Evolutionary conservation across 2,329 filamentous ascomycete species (phyloP).

Genomic region (Nigrograna mackinnonii): DNA sequence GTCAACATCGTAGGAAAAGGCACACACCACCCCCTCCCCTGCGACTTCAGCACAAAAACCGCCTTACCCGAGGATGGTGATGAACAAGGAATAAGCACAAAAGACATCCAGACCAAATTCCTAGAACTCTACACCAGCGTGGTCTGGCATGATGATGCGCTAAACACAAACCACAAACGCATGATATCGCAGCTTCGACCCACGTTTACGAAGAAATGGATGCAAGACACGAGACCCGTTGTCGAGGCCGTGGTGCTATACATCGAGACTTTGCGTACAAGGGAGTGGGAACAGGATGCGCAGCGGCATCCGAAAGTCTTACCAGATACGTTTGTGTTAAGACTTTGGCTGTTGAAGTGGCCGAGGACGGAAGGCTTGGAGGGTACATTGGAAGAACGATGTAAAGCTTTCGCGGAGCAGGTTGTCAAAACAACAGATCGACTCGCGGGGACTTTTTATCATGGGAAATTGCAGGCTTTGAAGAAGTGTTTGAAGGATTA

Average conservation of each 20-base stretch:
- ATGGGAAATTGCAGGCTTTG: slow-evolving; percentile 14
- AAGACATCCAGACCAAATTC: slow-evolving; percentile 15
- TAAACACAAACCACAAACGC: too few relatives aligned
- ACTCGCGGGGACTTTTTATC: slow-evolving; percentile 18
- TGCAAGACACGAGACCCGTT: slow-evolving; percentile 10
- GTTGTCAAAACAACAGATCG: slow-evolving; percentile 14
- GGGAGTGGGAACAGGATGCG: slow-evolving; percentile 23
- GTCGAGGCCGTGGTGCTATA: slow-evolving; percentile 21
- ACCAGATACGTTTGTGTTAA: slow-evolving; percentile 25
- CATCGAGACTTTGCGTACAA: slow-evolving; percentile 20
- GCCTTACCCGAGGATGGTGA: background rate
- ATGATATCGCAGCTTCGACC: too few relatives aligned
- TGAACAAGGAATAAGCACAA: slow-evolving; percentile 12
- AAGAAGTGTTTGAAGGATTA: slow-evolving; percentile 9
- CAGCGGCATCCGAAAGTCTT: slow-evolving; percentile 19
- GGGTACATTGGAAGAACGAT: slow-evolving; percentile 11
- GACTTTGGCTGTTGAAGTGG: slow-evolving; percentile 29
- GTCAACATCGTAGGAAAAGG: background rate
- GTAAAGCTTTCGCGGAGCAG: slow-evolving; percentile 19
- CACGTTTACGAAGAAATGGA: too few relatives aligned
- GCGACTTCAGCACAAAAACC: background rate
- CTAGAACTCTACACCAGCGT: too few relatives aligned
- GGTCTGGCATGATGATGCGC: too few relatives aligned
- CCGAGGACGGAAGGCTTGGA: slow-evolving; percentile 8
- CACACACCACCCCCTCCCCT: slow-evolving; percentile 2